A percentile compares a stretch with the other conserved stretches of the same genome.
phyloP scores from a whole-genome alignment of 176 grass and related monocot species.

The Juncus effusus region DNA sequence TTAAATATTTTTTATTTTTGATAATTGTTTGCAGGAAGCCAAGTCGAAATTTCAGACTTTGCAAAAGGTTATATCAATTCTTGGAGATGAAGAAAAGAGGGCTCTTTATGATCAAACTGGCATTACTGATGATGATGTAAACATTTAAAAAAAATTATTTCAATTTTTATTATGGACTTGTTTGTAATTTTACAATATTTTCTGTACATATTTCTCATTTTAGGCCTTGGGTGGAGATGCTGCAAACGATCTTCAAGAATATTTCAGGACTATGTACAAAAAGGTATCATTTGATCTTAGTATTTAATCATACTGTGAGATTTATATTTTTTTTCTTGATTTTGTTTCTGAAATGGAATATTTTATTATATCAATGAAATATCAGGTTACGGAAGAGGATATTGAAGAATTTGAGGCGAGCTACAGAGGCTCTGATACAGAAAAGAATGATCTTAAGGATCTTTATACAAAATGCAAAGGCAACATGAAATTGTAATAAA shows the following conservation, averaged over 20 bases:
- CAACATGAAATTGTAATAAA: slow-evolving; percentile 75
- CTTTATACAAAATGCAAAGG: slow-evolving; percentile 77
- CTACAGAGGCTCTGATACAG: slow-evolving; percentile 93
- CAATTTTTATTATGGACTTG: not conserved
- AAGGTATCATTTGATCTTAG: slow-evolving; percentile 35
- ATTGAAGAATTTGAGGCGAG: slow-evolving; percentile 95
- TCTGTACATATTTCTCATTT: slow-evolving; percentile 11
- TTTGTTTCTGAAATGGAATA: not conserved
- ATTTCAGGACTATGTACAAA: slow-evolving; percentile 80
- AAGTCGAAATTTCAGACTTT: slow-evolving; percentile 91
- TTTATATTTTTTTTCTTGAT: not conserved
- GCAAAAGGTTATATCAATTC: slow-evolving; percentile 95
- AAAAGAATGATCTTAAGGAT: slow-evolving; percentile 87
- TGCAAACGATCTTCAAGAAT: slow-evolving; percentile 72
- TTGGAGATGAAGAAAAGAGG: slow-evolving; percentile 90
- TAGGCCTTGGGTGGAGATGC: slow-evolving; percentile 73
- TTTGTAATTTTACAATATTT: slow-evolving; percentile 15
- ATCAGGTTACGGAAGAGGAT: slow-evolving; percentile 80
- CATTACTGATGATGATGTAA: slow-evolving; percentile 84
- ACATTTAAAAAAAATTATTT: slow-evolving; percentile 2
- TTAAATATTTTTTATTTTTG: slow-evolving; percentile 26
- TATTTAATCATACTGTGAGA: not conserved
- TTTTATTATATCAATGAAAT: not conserved
- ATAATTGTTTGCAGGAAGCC: slow-evolving; percentile 52
- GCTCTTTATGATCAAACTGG: slow-evolving; percentile 81